A percentile compares a stretch with the other conserved stretches of the same genome.
Evolutionary conservation across 2,329 filamentous ascomycete genomes (phyloP).

Genomic region (Microdochium paspali): DNA sequence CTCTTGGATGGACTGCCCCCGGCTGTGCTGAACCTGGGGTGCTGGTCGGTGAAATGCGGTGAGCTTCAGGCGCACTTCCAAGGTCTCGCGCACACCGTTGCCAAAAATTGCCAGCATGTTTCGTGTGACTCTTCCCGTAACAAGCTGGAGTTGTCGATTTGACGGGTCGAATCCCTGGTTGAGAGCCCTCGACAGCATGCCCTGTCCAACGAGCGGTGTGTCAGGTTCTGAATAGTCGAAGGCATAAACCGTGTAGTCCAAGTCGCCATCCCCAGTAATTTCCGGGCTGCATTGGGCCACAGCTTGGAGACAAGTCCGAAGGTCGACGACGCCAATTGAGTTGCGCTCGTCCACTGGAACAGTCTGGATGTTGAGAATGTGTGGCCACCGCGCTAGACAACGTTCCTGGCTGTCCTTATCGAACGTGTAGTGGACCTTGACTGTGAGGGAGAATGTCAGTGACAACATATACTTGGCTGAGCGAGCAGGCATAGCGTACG

Average conservation of each 20-base stretch:
- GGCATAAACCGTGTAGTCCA: conserved; percentile 94
- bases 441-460: conserved; percentile 31
- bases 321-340: conserved; percentile 78
- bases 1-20: conserved; percentile 12
- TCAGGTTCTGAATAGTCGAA: conserved; percentile 95
- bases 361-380: conserved; percentile 70
- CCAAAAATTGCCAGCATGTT: conserved; percentile 79
- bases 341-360: conserved; percentile 70
- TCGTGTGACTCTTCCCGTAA: conserved; percentile 84
- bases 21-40: neutral
- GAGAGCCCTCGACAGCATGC: conserved; percentile 82
- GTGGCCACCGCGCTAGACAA: conserved; percentile 78
- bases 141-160: conserved; percentile 50
- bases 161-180: conserved; percentile 24
- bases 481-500: neutral
- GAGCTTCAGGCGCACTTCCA: conserved; percentile 87
- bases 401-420: conserved; percentile 82
- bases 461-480: neutral
- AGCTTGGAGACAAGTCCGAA: conserved; percentile 78
- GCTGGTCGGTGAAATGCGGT: conserved; percentile 59
- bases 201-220: conserved; percentile 86
- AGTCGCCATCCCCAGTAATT: conserved; percentile 58
- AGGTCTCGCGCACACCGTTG: conserved; percentile 73
- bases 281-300: conserved; percentile 76
- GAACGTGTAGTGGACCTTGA: conserved; percentile 96